These are phyloP conservation scores for Rhizopogon salebrosus DNA, from an alignment of 768 basidiomycete genomes.

Conservation along the genomic window DNA sequence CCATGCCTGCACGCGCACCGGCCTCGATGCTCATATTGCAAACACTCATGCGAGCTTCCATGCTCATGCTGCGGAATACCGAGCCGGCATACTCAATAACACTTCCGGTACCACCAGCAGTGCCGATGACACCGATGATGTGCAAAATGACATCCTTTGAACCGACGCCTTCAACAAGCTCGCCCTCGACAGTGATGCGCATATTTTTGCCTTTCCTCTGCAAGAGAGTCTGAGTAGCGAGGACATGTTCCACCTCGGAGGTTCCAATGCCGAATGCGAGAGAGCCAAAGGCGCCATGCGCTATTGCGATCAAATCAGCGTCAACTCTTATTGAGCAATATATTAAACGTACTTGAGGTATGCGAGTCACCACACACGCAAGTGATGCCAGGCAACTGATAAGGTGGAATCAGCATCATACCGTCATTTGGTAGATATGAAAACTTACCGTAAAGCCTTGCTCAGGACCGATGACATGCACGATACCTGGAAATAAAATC, in stretches of 20 bases:
- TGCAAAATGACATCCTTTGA: slow-evolving; percentile 90
- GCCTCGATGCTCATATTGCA: slow-evolving; percentile 97
- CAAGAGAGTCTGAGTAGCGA: slow-evolving; percentile 85
- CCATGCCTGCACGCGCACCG: slow-evolving; percentile 89
- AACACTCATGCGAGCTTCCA: slow-evolving; percentile 88
- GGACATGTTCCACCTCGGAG: slow-evolving; percentile 91
- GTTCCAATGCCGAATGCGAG: slow-evolving; percentile 93
- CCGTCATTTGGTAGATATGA: not conserved
- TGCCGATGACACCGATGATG: slow-evolving; percentile 87
- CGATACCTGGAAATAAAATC: slow-evolving; percentile 51
- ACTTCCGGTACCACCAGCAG: slow-evolving; percentile 89
- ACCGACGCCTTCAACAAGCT: slow-evolving; percentile 73
- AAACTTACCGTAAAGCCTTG: slow-evolving; percentile 79
- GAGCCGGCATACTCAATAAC: slow-evolving; percentile 93
- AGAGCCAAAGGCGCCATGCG: slow-evolving; percentile 90
- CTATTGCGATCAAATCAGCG: slow-evolving; percentile 29
- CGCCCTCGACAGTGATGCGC: slow-evolving; percentile 84
- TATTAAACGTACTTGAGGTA: slow-evolving; percentile 66
- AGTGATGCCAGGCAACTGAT: slow-evolving; percentile 67
- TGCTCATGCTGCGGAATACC: slow-evolving; percentile 76
- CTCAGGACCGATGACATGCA: slow-evolving; percentile 89
- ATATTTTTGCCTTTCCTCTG: slow-evolving; percentile 91
- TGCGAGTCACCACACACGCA: slow-evolving; percentile 93
- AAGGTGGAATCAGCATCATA: not conserved
- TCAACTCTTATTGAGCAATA: not conserved